These are phyloP conservation scores for Candida argentea DNA, from an alignment of 805 yeast species.

Conservation along the genomic window DNA sequence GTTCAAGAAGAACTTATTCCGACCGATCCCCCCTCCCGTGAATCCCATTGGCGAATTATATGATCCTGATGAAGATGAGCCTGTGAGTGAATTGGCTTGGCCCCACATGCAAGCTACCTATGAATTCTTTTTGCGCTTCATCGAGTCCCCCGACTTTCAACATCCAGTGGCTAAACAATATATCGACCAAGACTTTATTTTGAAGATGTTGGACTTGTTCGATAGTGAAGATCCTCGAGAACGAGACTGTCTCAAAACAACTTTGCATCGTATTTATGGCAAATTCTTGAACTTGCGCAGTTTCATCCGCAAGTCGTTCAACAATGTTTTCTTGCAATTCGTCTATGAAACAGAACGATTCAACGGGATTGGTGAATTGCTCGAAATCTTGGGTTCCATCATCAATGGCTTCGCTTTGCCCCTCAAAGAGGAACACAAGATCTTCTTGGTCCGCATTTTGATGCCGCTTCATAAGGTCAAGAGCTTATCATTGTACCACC, in stretches of 20 bases:
- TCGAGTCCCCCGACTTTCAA: conserved; percentile 90
- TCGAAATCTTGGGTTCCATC: conserved; percentile 91
- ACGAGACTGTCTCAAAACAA: conserved; percentile 89
- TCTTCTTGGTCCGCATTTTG: conserved; percentile 74
- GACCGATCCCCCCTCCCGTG: conserved; percentile 97
- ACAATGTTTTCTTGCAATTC: conserved; percentile 86
- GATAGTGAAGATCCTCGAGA: conserved; percentile 96
- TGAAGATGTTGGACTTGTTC: conserved; percentile 74
- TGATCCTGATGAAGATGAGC: conserved; percentile 99
- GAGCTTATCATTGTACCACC: conserved; percentile 83
- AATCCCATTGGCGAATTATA: conserved; percentile 93
- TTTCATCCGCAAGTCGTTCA: conserved; percentile 83
- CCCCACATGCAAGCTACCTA: conserved; percentile 97
- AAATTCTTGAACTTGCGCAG: conserved; percentile 84
- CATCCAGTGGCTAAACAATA: conserved; percentile 88
- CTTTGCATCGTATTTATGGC: conserved; percentile 92
- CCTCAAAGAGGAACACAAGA: conserved; percentile 92
- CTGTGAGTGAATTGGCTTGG: conserved; percentile 94
- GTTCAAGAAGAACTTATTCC: conserved; percentile 81
- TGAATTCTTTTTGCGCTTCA: conserved; percentile 85
- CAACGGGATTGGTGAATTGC: conserved; percentile 89
- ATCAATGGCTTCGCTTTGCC: conserved; percentile 98
- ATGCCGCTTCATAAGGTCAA: conserved; percentile 90
- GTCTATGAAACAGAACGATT: conserved; percentile 92
- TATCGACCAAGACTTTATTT: conserved; percentile 84